Evolutionary conservation across 257 asterid genomes (phyloP).

Genomic region (Anisodus acutangulus): DNA sequence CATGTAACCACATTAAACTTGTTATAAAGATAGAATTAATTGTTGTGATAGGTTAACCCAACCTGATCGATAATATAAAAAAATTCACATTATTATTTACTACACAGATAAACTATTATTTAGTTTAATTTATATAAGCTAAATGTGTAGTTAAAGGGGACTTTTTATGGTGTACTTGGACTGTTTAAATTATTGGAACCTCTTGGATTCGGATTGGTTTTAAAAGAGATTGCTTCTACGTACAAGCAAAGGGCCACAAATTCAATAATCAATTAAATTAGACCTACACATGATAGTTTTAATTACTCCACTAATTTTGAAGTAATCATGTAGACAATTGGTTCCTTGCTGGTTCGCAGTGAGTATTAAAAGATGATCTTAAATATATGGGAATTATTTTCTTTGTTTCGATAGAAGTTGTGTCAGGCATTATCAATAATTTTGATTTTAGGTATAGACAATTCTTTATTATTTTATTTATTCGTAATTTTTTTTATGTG

Average conservation of each 20-base stretch:
- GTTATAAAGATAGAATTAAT: not conserved
- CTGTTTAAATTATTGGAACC: not conserved
- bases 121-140: not conserved
- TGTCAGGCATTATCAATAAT: not conserved
- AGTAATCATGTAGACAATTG: not conserved
- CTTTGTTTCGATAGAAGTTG: too few relatives aligned
- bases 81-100: not conserved
- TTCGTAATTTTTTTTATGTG: too few relatives aligned
- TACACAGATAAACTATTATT: too few relatives aligned
- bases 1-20: not conserved
- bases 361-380: not conserved
- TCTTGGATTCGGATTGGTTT: slow-evolving; percentile 27
- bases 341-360: not conserved
- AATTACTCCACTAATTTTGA: not conserved
- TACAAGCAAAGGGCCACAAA: slow-evolving; percentile 16
- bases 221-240: not conserved
- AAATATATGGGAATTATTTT: too few relatives aligned
- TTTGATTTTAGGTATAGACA: not conserved
- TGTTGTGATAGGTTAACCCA: not conserved
- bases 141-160: slow-evolving; percentile 26
- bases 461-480: too few relatives aligned
- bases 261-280: slow-evolving; percentile 15
- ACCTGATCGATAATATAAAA: not conserved
- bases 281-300: not conserved
- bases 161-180: not conserved